Evolutionary conservation across 2,329 filamentous ascomycete genomes (phyloP).

Genomic region (Lasiodiplodia sp.): DNA sequence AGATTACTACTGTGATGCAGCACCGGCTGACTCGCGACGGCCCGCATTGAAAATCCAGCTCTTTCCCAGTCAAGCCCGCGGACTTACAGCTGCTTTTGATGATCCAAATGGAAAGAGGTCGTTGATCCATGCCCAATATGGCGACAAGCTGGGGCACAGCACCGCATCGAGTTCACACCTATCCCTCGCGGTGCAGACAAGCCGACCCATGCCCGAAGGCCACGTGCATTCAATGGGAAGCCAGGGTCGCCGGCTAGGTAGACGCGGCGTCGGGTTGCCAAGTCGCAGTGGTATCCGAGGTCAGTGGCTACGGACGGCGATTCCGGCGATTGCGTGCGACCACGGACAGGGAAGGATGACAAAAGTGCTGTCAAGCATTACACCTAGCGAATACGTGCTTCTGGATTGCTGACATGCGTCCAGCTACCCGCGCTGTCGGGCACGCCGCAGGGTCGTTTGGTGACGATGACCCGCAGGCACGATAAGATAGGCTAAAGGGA

Average conservation of each 20-base stretch:
- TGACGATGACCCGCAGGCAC: not conserved
- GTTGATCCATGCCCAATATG: slow-evolving; percentile 2
- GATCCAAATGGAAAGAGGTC: not conserved
- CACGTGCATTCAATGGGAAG: not conserved
- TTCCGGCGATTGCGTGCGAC: not conserved
- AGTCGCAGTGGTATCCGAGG: not conserved
- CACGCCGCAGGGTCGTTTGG: not conserved
- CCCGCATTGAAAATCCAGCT: not conserved
- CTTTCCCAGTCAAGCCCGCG: not conserved
- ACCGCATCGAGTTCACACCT: not conserved
- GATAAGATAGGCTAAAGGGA: not conserved
- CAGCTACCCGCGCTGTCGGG: not conserved
- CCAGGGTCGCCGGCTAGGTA: not conserved
- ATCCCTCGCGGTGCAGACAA: too few relatives aligned
- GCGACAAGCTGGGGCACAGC: slow-evolving; percentile 8
- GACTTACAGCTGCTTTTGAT: slow-evolving; percentile 8
- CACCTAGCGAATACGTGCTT: not conserved
- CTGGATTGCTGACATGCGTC: slow-evolving; percentile 5
- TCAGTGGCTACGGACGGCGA: not conserved
- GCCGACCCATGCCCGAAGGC: not conserved
- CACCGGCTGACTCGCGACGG: slow-evolving; percentile 3
- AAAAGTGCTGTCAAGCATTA: not conserved
- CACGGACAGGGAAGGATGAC: not conserved
- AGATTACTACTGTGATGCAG: not conserved
- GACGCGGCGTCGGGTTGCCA: not conserved